phyloP scores from a whole-genome alignment of 352 stramenopile species.

The Pythium insidiosum region DNA sequence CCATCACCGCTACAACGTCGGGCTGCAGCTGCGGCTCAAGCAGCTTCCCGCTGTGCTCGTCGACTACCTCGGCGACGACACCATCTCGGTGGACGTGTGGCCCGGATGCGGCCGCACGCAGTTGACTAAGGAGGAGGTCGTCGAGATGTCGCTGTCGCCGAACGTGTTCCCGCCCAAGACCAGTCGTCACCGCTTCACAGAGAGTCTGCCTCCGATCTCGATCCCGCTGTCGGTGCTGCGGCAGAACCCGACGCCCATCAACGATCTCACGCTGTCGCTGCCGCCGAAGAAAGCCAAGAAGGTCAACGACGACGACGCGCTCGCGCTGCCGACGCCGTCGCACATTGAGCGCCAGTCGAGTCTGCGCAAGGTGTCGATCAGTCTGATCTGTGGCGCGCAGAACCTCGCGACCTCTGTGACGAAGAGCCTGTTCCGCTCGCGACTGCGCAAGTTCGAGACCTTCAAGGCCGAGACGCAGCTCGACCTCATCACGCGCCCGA shows the following conservation, averaged over 20 bases:
- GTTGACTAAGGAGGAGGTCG: conserved; percentile 75
- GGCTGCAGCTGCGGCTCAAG: conserved; percentile 54
- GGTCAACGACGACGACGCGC: conserved; percentile 1
- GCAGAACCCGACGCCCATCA: conserved; percentile 45
- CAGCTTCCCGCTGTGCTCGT: conserved; percentile 72
- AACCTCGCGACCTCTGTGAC: conserved; percentile 62
- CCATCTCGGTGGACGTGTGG: conserved; percentile 79
- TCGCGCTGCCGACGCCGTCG: not conserved
- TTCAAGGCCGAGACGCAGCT: conserved; percentile 37
- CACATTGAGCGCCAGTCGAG: conserved; percentile 12
- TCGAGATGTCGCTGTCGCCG: conserved; percentile 73
- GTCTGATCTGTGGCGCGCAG: conserved; percentile 66
- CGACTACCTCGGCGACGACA: conserved; percentile 67
- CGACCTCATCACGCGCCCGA: conserved; percentile 63
- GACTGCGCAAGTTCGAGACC: conserved; percentile 52
- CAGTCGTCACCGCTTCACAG: conserved; percentile 73
- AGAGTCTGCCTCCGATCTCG: conserved; percentile 75
- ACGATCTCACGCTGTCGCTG: conserved; percentile 17
- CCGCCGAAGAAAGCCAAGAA: conserved; percentile 6
- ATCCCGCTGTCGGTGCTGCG: conserved; percentile 69
- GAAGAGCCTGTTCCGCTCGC: conserved; percentile 65
- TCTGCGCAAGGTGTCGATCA: conserved; percentile 64
- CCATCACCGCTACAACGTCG: conserved; percentile 79
- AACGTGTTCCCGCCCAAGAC: conserved; percentile 83
- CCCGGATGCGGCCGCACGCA: conserved; percentile 49